A percentile compares a stretch with the other conserved stretches of the same genome.
Conservation (phyloP, 345 rosid genomes). For the Noccaea caerulescens region DNA sequence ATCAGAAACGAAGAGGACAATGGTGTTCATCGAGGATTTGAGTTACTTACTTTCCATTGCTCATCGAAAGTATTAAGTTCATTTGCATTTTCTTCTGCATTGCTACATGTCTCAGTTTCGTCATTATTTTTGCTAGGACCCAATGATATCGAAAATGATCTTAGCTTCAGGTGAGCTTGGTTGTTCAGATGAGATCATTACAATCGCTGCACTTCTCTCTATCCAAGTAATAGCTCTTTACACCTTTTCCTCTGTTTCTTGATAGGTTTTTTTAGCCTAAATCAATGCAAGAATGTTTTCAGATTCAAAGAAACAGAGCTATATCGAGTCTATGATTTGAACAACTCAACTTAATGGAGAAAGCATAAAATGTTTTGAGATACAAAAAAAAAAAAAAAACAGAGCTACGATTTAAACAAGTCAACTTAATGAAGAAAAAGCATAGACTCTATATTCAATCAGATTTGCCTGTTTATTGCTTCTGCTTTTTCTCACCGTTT, state of each 20-base stretch:
- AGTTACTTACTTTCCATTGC: not conserved
- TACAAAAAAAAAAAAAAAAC: not conserved
- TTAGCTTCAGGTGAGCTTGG: slow-evolving; percentile 87
- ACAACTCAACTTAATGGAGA: slow-evolving; percentile 1
- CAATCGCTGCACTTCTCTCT: slow-evolving; percentile 59
- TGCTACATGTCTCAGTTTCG: slow-evolving; percentile 8
- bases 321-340: too few species aligned
- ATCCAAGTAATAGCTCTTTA: too few species aligned
- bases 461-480: slow-evolving; percentile 28
- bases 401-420: slow-evolving; percentile 18
- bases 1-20: slow-evolving; percentile 23
- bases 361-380: not conserved
- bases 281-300: slow-evolving; percentile 11
- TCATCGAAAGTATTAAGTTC: not conserved
- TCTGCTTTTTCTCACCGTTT: slow-evolving; percentile 40
- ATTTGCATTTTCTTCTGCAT: too few species aligned
- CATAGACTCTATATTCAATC: slow-evolving; percentile 28
- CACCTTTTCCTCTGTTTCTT: too few species aligned
- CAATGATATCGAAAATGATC: slow-evolving; percentile 91
- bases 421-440: slow-evolving; percentile 17
- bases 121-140: slow-evolving; percentile 61
- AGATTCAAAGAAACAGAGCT: slow-evolving; percentile 18
- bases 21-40: slow-evolving; percentile 28
- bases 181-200: slow-evolving; percentile 86
- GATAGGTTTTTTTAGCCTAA: not conserved